Percentiles rank a stretch among this genome's conserved stretches.
Evolutionary conservation across 768 basidiomycete species (phyloP).

Genomic region (Leccinellum luteum): DNA sequence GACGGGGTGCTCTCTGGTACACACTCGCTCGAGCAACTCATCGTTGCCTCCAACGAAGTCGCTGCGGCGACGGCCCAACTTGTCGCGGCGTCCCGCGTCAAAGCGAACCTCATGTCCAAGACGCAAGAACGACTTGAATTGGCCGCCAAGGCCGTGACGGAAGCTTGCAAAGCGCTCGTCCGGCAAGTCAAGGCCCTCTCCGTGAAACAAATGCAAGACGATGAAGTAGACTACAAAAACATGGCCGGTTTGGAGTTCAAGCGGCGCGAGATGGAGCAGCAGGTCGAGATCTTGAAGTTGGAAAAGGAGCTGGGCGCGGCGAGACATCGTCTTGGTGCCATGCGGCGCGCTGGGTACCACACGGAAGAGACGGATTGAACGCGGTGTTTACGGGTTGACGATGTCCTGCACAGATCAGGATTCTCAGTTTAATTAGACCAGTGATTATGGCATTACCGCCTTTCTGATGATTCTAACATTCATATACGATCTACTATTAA

Average conservation of each 20-base stretch:
- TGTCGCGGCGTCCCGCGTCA: slow-evolving; percentile 97
- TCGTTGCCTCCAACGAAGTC: slow-evolving; percentile 99
- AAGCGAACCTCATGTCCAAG: slow-evolving; percentile 97
- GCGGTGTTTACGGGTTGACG: too few relatives aligned
- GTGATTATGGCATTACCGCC: too few relatives aligned
- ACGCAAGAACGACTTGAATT: slow-evolving; percentile 95
- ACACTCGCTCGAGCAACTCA: slow-evolving; percentile 96
- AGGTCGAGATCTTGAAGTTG: slow-evolving; percentile 95
- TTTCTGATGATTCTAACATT: too few relatives aligned
- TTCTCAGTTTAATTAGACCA: too few relatives aligned
- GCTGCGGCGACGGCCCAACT: slow-evolving; percentile 96
- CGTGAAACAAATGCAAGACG: slow-evolving; percentile 73
- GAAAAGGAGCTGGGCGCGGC: slow-evolving; percentile 94
- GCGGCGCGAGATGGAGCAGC: slow-evolving; percentile 97
- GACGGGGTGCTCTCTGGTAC: slow-evolving; percentile 97
- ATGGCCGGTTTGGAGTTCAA: slow-evolving; percentile 97
- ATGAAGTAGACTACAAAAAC: slow-evolving; percentile 81
- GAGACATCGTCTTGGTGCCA: slow-evolving; percentile 74
- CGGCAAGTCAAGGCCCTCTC: slow-evolving; percentile 95
- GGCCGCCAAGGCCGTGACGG: slow-evolving; percentile 96
- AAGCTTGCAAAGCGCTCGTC: slow-evolving; percentile 95
- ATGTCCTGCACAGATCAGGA: too few relatives aligned
- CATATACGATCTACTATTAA: too few relatives aligned
- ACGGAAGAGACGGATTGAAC: slow-evolving; percentile 68
- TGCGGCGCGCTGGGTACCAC: slow-evolving; percentile 89